Evolutionary conservation across 306 rosid genomes (phyloP).

Genomic region (Prosopis cineraria): DNA sequence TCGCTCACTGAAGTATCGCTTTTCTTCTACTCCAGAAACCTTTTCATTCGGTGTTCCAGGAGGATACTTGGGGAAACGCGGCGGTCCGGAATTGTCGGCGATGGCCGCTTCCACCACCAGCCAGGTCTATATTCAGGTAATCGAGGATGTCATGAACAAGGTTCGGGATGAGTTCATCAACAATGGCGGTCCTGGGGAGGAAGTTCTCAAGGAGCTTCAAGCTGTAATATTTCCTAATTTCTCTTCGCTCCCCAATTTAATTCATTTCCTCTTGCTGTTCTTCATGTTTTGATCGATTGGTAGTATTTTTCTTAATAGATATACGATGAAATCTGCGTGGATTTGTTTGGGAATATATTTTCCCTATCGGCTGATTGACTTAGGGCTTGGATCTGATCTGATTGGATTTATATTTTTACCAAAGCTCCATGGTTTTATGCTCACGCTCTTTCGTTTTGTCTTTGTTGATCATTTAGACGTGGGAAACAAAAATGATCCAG

Average conservation of each 20-base stretch:
- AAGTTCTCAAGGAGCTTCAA: constrained; percentile 97
- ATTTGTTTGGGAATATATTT: neutral
- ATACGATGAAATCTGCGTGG: neutral
- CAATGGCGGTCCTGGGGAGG: constrained; percentile 86
- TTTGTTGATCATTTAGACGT: constrained; percentile 52
- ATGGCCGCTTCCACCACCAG: constrained; percentile 82
- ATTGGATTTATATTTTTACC: constrained; percentile 5
- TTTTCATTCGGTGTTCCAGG: constrained; percentile 7
- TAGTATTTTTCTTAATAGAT: no score
- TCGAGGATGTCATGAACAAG: constrained; percentile 92
- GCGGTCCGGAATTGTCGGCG: constrained; percentile 32
- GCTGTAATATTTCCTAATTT: constrained; percentile 60
- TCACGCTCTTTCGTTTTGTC: constrained; percentile 7
- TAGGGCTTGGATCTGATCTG: constrained; percentile 75
- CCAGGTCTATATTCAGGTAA: constrained; percentile 83
- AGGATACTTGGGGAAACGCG: constrained; percentile 26
- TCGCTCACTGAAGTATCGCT: constrained; percentile 13
- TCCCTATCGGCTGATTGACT: constrained; percentile 28
- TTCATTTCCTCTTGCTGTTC: neutral
- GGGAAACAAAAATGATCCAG: constrained; percentile 95
- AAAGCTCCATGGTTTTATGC: constrained; percentile 5
- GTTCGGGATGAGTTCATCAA: constrained; percentile 88
- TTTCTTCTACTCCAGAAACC: neutral
- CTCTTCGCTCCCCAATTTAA: neutral
- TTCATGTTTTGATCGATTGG: neutral